phyloP scores from a whole-genome alignment of 805 yeast genomes.

The Isabelozyma heimii region DNA sequence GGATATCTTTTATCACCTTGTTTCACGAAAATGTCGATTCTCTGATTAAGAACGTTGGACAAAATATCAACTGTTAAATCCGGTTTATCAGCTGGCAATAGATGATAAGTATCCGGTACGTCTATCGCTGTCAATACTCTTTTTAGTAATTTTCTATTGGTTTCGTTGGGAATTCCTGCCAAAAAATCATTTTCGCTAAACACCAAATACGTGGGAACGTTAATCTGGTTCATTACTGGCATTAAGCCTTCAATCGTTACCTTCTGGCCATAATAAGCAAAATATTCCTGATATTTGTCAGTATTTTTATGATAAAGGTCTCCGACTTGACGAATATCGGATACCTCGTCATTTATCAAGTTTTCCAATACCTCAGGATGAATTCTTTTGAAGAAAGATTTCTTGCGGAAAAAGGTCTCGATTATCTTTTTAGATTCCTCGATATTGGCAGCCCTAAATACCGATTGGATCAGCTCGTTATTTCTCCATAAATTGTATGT shows the following conservation, averaged over 20 bases:
- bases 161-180: background rate
- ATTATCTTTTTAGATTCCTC: constrained; percentile 10
- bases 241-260: constrained; percentile 1
- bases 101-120: constrained; percentile 9
- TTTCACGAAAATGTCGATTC: background rate
- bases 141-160: constrained; percentile 1
- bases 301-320: constrained; percentile 10
- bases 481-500: constrained; percentile 8
- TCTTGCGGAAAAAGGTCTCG: constrained; percentile 6
- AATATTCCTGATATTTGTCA: constrained; percentile 6
- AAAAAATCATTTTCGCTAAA: constrained; percentile 9
- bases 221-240: constrained; percentile 5
- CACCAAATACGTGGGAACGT: constrained; percentile 11
- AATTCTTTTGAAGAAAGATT: constrained; percentile 13
- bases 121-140: constrained; percentile 4
- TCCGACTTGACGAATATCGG: constrained; percentile 2
- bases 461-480: constrained; percentile 4
- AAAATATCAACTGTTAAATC: constrained; percentile 6
- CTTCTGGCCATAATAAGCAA: constrained; percentile 5
- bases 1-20: background rate
- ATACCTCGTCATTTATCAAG: constrained; percentile 14
- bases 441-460: constrained; percentile 6
- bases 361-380: constrained; percentile 10
- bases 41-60: constrained; percentile 2
- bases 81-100: constrained; percentile 12